Percentiles rank a stretch among this genome's conserved stretches.
phyloP scores from a whole-genome alignment of 257 asterid species.

The Ilex asprella region DNA sequence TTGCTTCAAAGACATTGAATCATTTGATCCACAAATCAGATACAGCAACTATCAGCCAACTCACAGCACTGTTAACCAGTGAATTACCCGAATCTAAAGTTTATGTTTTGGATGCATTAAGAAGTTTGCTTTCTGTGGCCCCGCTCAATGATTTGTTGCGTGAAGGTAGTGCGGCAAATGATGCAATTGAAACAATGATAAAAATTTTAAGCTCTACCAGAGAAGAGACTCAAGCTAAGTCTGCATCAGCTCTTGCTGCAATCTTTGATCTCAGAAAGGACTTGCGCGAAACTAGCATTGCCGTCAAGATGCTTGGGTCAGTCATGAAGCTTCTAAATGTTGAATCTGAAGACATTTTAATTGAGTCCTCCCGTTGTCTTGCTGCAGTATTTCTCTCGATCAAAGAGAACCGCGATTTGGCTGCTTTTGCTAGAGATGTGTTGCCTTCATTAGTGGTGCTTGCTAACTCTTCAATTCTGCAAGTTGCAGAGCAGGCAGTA shows the following conservation, averaged over 20 bases:
- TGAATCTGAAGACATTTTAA: conserved; percentile 63
- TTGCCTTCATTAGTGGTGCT: conserved; percentile 67
- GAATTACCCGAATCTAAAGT: conserved; percentile 95
- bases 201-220: conserved; percentile 67
- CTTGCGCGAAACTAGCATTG: conserved; percentile 75
- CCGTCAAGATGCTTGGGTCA: conserved; percentile 62
- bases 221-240: conserved; percentile 91
- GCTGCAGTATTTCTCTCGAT: conserved; percentile 87
- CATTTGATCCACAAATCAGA: conserved; percentile 98
- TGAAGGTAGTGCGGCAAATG: conserved; percentile 98
- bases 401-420: conserved; percentile 81
- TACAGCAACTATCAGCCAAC: conserved; percentile 97
- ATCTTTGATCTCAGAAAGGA: conserved; percentile 82
- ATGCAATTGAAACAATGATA: conserved; percentile 91
- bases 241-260: conserved; percentile 86
- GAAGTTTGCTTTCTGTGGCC: conserved; percentile 87
- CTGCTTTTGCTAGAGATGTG: conserved; percentile 70
- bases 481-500: conserved; percentile 90
- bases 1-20: conserved; percentile 93
- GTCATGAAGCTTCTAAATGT: conserved; percentile 57
- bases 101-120: conserved; percentile 84
- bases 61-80: conserved; percentile 82
- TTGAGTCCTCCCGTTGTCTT: conserved; percentile 72
- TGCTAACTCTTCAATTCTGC: conserved; percentile 65
- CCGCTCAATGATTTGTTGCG: conserved; percentile 74